Percentiles rank a stretch among this genome's conserved stretches.
Evolutionary conservation across 2,329 filamentous ascomycete species (phyloP).

Genomic region (Fusarium paranaense): DNA sequence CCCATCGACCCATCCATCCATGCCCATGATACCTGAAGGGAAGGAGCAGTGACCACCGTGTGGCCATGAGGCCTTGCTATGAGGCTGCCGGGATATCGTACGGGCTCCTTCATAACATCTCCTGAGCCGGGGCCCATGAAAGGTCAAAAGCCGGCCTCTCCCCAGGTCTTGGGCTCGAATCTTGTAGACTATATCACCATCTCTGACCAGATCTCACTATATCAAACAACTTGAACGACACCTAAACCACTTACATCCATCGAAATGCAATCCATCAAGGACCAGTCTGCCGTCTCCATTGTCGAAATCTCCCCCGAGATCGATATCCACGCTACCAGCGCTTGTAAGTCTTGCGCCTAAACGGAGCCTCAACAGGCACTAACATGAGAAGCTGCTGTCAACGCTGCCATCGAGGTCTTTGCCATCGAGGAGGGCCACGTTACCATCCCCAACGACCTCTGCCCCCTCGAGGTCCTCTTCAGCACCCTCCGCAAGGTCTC

Average conservation of each 20-base stretch:
- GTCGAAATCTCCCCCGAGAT: constrained; percentile 29
- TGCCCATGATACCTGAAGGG: constrained; percentile 34
- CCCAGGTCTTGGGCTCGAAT: constrained; percentile 1
- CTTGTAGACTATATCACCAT: neutral
- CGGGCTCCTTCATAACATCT: constrained; percentile 34
- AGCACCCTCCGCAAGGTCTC: constrained; percentile 38
- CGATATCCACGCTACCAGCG: constrained; percentile 11
- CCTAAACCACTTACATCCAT: constrained; percentile 10
- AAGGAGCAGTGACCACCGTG: constrained; percentile 42
- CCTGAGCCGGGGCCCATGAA: constrained; percentile 14
- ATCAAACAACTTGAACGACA: constrained; percentile 1
- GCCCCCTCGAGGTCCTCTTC: constrained; percentile 41
- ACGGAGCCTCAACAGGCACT: constrained; percentile 1
- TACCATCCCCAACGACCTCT: constrained; percentile 37
- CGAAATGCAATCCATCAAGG: constrained; percentile 39
- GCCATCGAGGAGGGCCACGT: constrained; percentile 39
- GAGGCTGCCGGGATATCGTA: constrained; percentile 37
- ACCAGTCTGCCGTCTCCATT: constrained; percentile 32
- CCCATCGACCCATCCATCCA: constrained; percentile 46
- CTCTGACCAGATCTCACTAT: constrained; percentile 6
- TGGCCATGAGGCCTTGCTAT: constrained; percentile 42
- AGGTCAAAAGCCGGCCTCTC: constrained; percentile 25
- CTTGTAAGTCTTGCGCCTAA: constrained; percentile 17
- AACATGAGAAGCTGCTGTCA: constrained; percentile 38
- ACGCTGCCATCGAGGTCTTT: constrained; percentile 39